A percentile compares a stretch with the other conserved stretches of the same genome.
These are phyloP conservation scores for Saprolegnia parasitica DNA, from an alignment of 352 stramenopile species.

Conservation along the genomic window DNA sequence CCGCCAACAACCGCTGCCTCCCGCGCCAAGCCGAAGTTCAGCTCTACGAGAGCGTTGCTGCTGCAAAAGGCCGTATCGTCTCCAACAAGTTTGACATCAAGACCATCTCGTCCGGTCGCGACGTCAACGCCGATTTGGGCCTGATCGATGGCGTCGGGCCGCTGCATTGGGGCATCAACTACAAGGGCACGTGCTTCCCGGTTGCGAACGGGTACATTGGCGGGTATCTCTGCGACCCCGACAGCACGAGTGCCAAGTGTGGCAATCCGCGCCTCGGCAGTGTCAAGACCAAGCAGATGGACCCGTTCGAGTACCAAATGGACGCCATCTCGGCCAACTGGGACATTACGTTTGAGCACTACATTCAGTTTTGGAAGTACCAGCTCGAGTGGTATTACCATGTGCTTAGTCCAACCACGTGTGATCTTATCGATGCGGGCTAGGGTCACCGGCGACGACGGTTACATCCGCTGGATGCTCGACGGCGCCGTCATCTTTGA, in stretches of 20 bases:
- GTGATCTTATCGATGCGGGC: background rate
- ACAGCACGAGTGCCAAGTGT: conserved; percentile 29
- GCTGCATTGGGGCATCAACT: conserved; percentile 48
- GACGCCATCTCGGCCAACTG: conserved; percentile 83
- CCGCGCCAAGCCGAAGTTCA: background rate
- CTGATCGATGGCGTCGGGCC: conserved; percentile 39
- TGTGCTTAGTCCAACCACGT: background rate
- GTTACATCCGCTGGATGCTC: conserved; percentile 50
- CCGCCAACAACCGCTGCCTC: conserved; percentile 33
- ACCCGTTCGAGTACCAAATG: conserved; percentile 42
- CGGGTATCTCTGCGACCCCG: conserved; percentile 38
- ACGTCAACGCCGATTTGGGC: conserved; percentile 42
- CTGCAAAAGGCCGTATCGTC: background rate
- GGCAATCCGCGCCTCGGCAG: conserved; percentile 30
- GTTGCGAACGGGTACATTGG: conserved; percentile 49
- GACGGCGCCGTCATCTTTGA: conserved; percentile 80
- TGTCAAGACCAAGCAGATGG: conserved; percentile 12
- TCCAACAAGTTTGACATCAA: conserved; percentile 18
- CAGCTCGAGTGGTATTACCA: conserved; percentile 31
- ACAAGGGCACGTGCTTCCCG: conserved; percentile 45
- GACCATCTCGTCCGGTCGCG: conserved; percentile 22
- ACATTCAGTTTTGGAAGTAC: conserved; percentile 46
- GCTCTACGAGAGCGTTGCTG: conserved; percentile 27
- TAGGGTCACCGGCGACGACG: conserved; percentile 36
- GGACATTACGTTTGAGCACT: conserved; percentile 54